A percentile compares a stretch with the other conserved stretches of the same genome.
Evolutionary conservation across 768 basidiomycete genomes (phyloP).

Genomic region (Candolleomyces efflorescens): DNA sequence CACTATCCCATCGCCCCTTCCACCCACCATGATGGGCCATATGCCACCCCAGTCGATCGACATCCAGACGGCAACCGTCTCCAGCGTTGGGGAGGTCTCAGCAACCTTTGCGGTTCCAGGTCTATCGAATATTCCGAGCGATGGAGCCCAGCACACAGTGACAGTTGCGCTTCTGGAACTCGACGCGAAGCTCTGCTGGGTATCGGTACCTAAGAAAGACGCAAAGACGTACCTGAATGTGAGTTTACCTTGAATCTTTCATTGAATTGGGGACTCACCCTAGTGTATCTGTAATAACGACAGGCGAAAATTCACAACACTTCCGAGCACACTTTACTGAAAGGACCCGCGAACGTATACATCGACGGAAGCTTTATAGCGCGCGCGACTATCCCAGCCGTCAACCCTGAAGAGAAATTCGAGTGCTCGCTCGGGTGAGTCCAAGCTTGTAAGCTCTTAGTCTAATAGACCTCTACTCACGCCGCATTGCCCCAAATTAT

Average conservation of each 20-base stretch:
- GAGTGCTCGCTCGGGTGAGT: constrained; percentile 43
- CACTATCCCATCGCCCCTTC: no score
- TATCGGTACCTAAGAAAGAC: constrained; percentile 35
- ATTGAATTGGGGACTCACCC: neutral
- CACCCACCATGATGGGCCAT: no score
- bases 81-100: constrained; percentile 28
- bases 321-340: constrained; percentile 47
- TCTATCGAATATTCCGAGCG: constrained; percentile 35
- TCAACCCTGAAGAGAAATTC: constrained; percentile 40
- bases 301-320: constrained; percentile 49
- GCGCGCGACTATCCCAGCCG: constrained; percentile 35
- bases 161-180: constrained; percentile 33
- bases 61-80: constrained; percentile 3
- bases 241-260: neutral
- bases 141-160: constrained; percentile 33
- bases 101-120: constrained; percentile 41
- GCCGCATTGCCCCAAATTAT: no score
- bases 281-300: neutral
- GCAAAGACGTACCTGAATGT: constrained; percentile 35
- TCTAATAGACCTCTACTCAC: no score
- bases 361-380: constrained; percentile 55
- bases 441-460: no score
- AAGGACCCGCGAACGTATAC: constrained; percentile 45
- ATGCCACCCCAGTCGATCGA: no score
- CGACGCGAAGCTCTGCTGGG: constrained; percentile 36